Conservation (phyloP, 2,329 filamentous ascomycete genomes). For the Colletotrichum tropicale region DNA sequence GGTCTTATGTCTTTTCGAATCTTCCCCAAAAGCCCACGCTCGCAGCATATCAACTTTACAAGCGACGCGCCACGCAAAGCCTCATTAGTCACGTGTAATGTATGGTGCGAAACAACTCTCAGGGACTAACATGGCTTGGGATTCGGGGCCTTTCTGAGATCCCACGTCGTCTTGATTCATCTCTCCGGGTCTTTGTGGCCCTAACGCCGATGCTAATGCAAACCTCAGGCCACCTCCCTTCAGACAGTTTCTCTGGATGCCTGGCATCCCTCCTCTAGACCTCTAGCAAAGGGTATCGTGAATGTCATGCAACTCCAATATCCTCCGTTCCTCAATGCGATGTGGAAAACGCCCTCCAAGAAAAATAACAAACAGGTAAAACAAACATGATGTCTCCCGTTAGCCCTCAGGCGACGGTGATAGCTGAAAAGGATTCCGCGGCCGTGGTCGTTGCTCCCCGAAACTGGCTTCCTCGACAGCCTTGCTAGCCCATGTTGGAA, state of each 20-base stretch:
- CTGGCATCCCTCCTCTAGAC: neutral
- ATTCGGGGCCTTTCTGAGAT: neutral
- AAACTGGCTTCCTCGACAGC: conserved; percentile 22
- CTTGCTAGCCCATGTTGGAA: conserved; percentile 36
- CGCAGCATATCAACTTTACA: neutral
- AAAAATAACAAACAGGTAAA: neutral
- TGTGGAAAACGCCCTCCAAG: neutral
- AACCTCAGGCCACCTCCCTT: neutral
- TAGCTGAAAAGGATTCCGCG: neutral
- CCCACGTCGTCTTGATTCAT: neutral
- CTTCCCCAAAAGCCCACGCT: neutral
- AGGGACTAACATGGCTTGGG: neutral
- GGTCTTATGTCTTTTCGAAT: neutral
- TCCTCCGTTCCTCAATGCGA: neutral
- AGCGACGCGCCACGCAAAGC: neutral
- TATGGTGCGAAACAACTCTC: neutral
- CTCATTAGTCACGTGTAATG: neutral
- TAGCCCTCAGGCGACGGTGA: neutral
- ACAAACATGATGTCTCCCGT: neutral
- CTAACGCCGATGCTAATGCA: neutral
- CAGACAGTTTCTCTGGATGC: neutral
- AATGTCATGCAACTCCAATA: neutral
- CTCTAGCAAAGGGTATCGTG: conserved; percentile 12
- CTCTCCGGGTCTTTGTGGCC: neutral
- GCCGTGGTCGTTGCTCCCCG: neutral